Evolutionary conservation across 352 stramenopile genomes (phyloP).

Genomic region (Phytophthora pseudosyringae): DNA sequence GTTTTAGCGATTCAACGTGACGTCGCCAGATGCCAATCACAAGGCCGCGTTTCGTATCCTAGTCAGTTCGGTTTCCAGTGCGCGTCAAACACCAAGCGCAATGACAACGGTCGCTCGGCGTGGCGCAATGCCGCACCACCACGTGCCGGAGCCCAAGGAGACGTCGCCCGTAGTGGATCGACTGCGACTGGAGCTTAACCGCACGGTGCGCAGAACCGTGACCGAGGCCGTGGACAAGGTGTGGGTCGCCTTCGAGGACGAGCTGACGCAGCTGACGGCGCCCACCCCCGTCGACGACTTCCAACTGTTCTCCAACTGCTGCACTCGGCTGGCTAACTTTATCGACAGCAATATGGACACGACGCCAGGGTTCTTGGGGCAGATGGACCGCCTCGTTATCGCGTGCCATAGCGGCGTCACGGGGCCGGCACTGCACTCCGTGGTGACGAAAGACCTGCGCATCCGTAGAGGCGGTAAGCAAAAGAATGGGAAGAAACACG

Average conservation of each 20-base stretch:
- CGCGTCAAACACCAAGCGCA: neutral
- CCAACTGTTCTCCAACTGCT: conserved; percentile 58
- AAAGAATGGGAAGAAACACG: neutral
- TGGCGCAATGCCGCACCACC: conserved; percentile 17
- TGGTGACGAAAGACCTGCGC: conserved; percentile 57
- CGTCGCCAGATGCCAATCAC: neutral
- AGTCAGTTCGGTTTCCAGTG: neutral
- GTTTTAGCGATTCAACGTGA: neutral
- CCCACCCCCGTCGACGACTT: conserved; percentile 32
- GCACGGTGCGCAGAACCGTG: conserved; percentile 44
- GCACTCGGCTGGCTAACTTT: conserved; percentile 48
- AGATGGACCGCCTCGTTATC: conserved; percentile 75
- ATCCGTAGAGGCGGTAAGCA: conserved; percentile 26
- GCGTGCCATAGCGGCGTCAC: conserved; percentile 61
- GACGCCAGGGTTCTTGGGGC: conserved; percentile 60
- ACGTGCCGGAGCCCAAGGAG: conserved; percentile 15
- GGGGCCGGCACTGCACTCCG: conserved; percentile 36
- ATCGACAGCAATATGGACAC: conserved; percentile 63
- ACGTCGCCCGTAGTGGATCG: conserved; percentile 8
- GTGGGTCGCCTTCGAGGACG: conserved; percentile 44
- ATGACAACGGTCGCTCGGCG: conserved; percentile 13
- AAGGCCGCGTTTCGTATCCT: neutral
- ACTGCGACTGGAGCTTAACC: conserved; percentile 41
- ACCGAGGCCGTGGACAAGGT: conserved; percentile 55
- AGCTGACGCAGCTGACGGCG: conserved; percentile 12